Evolutionary conservation across 306 rosid species (phyloP).

Genomic region (Ceratonia siliqua): DNA sequence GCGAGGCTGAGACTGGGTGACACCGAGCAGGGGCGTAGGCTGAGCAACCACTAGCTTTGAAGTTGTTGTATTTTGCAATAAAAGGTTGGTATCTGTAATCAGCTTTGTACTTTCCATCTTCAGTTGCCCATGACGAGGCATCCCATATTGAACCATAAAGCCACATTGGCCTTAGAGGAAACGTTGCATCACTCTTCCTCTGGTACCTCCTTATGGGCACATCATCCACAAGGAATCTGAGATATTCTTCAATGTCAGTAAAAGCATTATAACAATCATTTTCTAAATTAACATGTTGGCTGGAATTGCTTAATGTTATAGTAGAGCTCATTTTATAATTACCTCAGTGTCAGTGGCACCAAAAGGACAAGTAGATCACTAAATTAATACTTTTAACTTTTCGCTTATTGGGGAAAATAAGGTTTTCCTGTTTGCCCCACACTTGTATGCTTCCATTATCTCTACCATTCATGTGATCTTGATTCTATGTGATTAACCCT

Average conservation of each 20-base stretch:
- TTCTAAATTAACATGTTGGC: background rate
- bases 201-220: constrained; percentile 91
- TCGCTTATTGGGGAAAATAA: constrained; percentile 4
- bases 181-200: constrained; percentile 70
- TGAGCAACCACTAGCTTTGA: constrained; percentile 85
- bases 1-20: constrained; percentile 76
- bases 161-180: constrained; percentile 98
- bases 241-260: constrained; percentile 24
- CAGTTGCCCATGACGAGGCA: constrained; percentile 99
- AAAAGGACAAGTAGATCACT: background rate
- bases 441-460: constrained; percentile 29
- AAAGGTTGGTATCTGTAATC: constrained; percentile 93
- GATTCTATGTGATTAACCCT: constrained; percentile 20
- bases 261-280: background rate
- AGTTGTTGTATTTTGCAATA: constrained; percentile 70
- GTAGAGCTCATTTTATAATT: constrained; percentile 7
- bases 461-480: constrained; percentile 39
- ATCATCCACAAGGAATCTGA: constrained; percentile 94
- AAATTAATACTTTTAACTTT: constrained; percentile 35
- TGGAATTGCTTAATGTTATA: background rate
- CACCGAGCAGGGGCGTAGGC: constrained; percentile 74
- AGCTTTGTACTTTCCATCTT: constrained; percentile 96
- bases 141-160: constrained; percentile 98
- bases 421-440: constrained; percentile 41
- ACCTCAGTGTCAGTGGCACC: background rate